Conservation (phyloP, 805 yeast species). For the Nakazawaea holstii region DNA sequence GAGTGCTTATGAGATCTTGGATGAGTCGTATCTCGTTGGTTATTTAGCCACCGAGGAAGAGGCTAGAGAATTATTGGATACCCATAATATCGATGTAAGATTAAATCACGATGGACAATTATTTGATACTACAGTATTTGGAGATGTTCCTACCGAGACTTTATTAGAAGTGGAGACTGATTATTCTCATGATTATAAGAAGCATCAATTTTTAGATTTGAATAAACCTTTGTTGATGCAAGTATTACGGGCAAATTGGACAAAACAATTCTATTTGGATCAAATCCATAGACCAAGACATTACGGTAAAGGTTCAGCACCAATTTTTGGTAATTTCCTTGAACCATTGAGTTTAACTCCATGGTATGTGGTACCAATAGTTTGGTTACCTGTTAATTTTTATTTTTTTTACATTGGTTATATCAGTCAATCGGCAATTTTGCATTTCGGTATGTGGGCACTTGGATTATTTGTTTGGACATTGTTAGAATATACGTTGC, state of each 20-base stretch:
- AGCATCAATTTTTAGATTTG: slow-evolving; percentile 84
- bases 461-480: slow-evolving; percentile 94
- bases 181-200: slow-evolving; percentile 58
- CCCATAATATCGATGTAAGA: slow-evolving; percentile 56
- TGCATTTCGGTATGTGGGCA: slow-evolving; percentile 54
- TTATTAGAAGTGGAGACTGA: slow-evolving; percentile 78
- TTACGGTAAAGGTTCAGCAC: slow-evolving; percentile 96
- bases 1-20: slow-evolving; percentile 82
- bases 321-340: slow-evolving; percentile 86
- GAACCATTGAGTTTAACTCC: slow-evolving; percentile 91
- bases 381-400: slow-evolving; percentile 83
- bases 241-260: slow-evolving; percentile 67
- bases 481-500: slow-evolving; percentile 79
- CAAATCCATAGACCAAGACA: slow-evolving; percentile 98
- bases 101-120: slow-evolving; percentile 31
- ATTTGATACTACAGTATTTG: slow-evolving; percentile 50
- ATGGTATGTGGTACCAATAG: slow-evolving; percentile 85
- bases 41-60: slow-evolving; percentile 79
- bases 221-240: slow-evolving; percentile 77
- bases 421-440: slow-evolving; percentile 36
- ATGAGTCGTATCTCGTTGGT: slow-evolving; percentile 79
- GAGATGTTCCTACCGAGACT: slow-evolving; percentile 67
- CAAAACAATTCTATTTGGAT: slow-evolving; percentile 87
- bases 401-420: slow-evolving; percentile 58
- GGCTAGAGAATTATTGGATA: slow-evolving; percentile 62